Evolutionary conservation across 2,329 filamentous ascomycete species (phyloP).

Genomic region (Aspergillus glaucus): DNA sequence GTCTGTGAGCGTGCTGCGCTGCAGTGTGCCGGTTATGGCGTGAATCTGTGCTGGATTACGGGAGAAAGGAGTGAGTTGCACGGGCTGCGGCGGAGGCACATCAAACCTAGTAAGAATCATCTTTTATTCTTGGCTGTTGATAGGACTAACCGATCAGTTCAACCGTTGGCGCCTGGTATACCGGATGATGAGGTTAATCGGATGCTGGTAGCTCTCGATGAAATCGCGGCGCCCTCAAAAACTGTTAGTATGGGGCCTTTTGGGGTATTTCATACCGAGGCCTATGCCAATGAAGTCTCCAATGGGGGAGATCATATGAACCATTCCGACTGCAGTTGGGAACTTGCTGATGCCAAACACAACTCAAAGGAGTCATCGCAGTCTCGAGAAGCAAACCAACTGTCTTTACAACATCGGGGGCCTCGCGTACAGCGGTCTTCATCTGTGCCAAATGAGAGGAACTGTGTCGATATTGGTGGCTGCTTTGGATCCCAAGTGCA

Average conservation of each 20-base stretch:
- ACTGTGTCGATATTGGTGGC: too few relatives aligned
- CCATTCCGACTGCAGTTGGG: too few relatives aligned
- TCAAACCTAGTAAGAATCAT: conserved; percentile 2
- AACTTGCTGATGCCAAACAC: too few relatives aligned
- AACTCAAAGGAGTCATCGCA: too few relatives aligned
- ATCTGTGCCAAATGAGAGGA: too few relatives aligned
- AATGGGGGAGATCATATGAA: too few relatives aligned
- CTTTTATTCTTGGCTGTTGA: too few relatives aligned
- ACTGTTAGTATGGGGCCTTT: conserved; percentile 5
- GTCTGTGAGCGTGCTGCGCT: conserved; percentile 5
- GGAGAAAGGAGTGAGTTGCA: neutral
- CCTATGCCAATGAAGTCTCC: neutral
- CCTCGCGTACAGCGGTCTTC: too few relatives aligned
- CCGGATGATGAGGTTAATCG: neutral
- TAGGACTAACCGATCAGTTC: neutral
- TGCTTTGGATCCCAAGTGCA: too few relatives aligned
- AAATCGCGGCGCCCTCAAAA: neutral
- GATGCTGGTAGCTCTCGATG: conserved; percentile 3
- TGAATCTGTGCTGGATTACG: conserved; percentile 7
- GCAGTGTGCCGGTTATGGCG: conserved; percentile 7
- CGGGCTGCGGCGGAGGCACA: conserved; percentile 1
- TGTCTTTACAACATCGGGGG: too few relatives aligned
- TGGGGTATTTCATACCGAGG: conserved; percentile 1
- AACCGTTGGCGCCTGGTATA: neutral
- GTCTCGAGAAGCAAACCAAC: too few relatives aligned